Base-by-base conservation (phyloP, 2,329 filamentous ascomycete species). In the Alternaria conjuncta region DNA sequence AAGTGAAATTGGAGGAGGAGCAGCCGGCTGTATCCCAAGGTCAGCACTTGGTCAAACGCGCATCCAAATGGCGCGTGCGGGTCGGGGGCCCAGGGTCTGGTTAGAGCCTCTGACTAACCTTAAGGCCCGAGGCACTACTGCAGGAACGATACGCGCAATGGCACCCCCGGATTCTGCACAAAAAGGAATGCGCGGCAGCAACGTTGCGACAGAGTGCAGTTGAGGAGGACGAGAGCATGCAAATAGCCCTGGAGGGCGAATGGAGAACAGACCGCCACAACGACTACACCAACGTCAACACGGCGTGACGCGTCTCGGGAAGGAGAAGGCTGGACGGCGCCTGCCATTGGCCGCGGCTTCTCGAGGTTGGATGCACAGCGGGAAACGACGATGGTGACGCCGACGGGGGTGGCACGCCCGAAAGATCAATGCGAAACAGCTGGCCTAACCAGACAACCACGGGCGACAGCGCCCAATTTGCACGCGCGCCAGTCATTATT, bases 71-170 rank as follows among this genome's bases (percentile, higher is more conserved):
- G 66, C 61, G 53, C 58, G 58, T 47, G 64, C 64, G 49, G 59
- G 64, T 64, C 62, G 70, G 61, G 61, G 64, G 65, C 53, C 64
- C 69, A 68, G 69, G 67, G 65, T 71, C 60, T 63, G 18, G 53
- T 51, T 54, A 51, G 50, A 49, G 49, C 28, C 41, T 25, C 25
- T 28, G 30, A 59, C 64, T 58, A 49, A 64, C 51, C 57, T 51
- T 59, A 50, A 56, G 49, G 55, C 56, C 53, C 55, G 55, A 36
- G 49, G 32, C 25, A 63, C 69, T 71, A 71, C 67, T 71, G 69
- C 66, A 71, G 65, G 69, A 59, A 62, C 64, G 45, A 57, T 58
- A 44, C 18, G 49, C 45, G 47, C 58, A 56, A 45, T 59, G 64
- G 30, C 45, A 58, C 36, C 57, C 64, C 61, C 55, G 23, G 61